Percentiles rank a stretch among this genome's conserved stretches.
Evolutionary conservation across 208 protist species (phyloP).

Genomic region (Borovskyia barvae): DNA sequence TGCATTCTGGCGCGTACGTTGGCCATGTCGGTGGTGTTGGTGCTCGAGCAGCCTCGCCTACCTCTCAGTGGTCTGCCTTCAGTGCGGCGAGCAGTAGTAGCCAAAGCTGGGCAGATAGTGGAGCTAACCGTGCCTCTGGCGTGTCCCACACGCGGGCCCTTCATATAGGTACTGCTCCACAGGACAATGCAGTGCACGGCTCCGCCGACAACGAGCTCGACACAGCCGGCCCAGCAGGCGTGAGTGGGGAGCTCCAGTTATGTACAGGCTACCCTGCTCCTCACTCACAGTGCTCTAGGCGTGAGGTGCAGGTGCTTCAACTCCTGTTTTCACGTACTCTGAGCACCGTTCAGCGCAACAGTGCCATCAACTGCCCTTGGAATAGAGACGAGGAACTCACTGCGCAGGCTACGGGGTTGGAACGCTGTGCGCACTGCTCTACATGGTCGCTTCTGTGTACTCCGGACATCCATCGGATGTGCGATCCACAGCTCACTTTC

Average conservation of each 20-base stretch:
- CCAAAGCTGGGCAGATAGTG: conserved; percentile 16
- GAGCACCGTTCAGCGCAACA: conserved; percentile 30
- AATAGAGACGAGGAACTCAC: conserved; percentile 8
- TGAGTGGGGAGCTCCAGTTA: background rate
- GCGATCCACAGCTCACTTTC: conserved; percentile 64
- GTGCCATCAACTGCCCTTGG: conserved; percentile 45
- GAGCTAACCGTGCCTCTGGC: background rate
- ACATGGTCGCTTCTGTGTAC: conserved; percentile 65
- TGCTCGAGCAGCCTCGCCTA: conserved; percentile 4
- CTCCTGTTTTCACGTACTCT: conserved; percentile 68
- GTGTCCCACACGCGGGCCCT: background rate
- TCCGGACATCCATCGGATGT: conserved; percentile 52
- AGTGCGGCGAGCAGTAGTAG: conserved; percentile 24
- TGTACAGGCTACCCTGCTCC: conserved; percentile 45
- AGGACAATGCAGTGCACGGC: background rate
- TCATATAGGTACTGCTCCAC: background rate
- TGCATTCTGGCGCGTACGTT: too few relatives aligned
- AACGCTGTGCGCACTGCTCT: conserved; percentile 44
- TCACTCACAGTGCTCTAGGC: conserved; percentile 37
- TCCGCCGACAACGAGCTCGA: too few relatives aligned
- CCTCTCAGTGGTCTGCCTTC: conserved; percentile 21
- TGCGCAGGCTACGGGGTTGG: conserved; percentile 13
- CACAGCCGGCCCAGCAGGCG: conserved; percentile 1
- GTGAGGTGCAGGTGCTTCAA: conserved; percentile 46
- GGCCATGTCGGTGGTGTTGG: too few relatives aligned